Base-by-base conservation (phyloP, 2,329 filamentous ascomycete genomes). In the Helicocarpus griseus region DNA sequence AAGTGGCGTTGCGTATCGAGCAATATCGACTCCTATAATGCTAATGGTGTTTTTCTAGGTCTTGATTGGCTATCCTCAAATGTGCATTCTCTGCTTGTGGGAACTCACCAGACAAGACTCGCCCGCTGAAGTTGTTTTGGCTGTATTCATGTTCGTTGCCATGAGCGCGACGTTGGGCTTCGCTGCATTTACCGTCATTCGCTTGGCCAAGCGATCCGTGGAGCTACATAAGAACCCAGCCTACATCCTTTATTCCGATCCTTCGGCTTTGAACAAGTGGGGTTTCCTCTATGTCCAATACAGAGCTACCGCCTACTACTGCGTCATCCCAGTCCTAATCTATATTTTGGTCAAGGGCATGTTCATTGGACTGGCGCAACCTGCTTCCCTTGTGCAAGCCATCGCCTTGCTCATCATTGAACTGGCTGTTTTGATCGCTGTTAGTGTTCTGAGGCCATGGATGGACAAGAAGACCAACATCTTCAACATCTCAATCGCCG, bases 381-480 rank as follows among this genome's bases (percentile, higher is more conserved):
- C 73, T 40, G 80, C 76, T 31, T 81, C 83, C 29, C 79, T 81
- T 4, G 82, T 84, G 19, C 89, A 95, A 70, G 88, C 89, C 8
- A 77, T 96, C 53, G 87, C 84, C 14, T 78, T 96, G 53, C 76
- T 97, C 38, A 75, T 96, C 54, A 82, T 96, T 52, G 91, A 97
- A 69, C 85, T 85, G 1, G 80, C 71, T 49, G 84, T 86, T 60
- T 77, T 97, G 52, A 85, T 95, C 60, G 82, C 73, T 21, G 83
- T 89, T 51, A 86, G 83, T 54, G 84, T 95, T 50, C 73, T 96
- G 59, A 84, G 88, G 54, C 91, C 91, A 17, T 97, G 89, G 86
- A 97, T 97, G 91, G 91, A 96, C 77, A 95, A 95, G 81, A 91
- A 90, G 74, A 95, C 89, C 55, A 97, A 96, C 70, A 84, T 85